Percentiles rank a stretch among this genome's conserved stretches.
phyloP scores from a whole-genome alignment of 768 basidiomycete species.

The Pleurotus pulmonarius region DNA sequence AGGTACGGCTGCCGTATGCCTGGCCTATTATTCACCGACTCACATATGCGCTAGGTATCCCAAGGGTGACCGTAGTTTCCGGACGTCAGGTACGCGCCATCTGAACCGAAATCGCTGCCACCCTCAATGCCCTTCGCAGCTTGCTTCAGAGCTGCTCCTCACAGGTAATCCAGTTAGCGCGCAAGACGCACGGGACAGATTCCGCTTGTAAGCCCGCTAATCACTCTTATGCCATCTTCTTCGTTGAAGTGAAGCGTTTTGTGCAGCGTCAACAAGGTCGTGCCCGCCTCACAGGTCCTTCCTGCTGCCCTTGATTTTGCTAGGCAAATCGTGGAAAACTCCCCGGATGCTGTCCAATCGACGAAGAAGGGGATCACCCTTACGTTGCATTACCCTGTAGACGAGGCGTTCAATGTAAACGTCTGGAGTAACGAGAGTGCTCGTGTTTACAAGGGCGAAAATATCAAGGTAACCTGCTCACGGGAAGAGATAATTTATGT shows the following conservation, averaged over 20 bases:
- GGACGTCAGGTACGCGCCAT: conserved; percentile 67
- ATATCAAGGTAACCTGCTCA: conserved; percentile 54
- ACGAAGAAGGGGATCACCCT: conserved; percentile 70
- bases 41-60: conserved; percentile 46
- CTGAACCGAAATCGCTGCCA: neutral
- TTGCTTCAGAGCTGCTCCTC: conserved; percentile 74
- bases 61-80: conserved; percentile 57
- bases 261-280: conserved; percentile 67
- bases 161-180: conserved; percentile 68
- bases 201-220: conserved; percentile 55
- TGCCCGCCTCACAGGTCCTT: conserved; percentile 52
- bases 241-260: neutral
- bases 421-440: conserved; percentile 43
- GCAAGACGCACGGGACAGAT: conserved; percentile 61
- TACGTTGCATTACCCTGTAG: conserved; percentile 46
- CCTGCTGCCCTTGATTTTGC: conserved; percentile 62
- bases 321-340: conserved; percentile 54
- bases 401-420: conserved; percentile 46
- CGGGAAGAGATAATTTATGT: conserved; percentile 3
- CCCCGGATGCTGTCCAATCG: conserved; percentile 76
- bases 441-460: conserved; percentile 54
- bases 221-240: neutral
- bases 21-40: neutral
- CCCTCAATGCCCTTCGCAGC: conserved; percentile 30
- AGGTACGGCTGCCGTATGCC: conserved; percentile 35